Evolutionary conservation across 1,139 yeast genomes (phyloP).

Genomic region (Diutina scorzettiae): DNA sequence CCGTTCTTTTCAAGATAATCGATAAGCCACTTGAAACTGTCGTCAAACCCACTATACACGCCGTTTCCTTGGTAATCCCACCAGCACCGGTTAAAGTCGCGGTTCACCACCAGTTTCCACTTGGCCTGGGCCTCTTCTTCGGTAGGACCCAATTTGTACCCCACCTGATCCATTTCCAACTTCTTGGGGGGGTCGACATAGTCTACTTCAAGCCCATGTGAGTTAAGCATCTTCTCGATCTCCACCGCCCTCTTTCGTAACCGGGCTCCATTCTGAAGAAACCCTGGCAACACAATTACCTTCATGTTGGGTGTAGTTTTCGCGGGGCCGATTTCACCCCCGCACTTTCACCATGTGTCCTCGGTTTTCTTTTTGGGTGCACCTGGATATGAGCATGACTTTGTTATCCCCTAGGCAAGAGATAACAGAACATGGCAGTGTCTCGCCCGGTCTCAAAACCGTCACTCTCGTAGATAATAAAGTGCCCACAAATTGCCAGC

Average conservation of each 20-base stretch:
- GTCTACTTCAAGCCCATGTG: slow-evolving; percentile 26
- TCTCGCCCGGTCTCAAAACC: neutral
- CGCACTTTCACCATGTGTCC: too few species aligned
- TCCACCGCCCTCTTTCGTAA: neutral
- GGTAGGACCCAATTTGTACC: slow-evolving; percentile 17
- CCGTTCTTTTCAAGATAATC: slow-evolving; percentile 55
- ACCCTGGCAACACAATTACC: slow-evolving; percentile 1
- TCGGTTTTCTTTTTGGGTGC: too few species aligned
- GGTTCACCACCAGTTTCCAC: slow-evolving; percentile 10
- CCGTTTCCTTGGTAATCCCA: slow-evolving; percentile 8
- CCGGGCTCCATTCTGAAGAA: slow-evolving; percentile 4
- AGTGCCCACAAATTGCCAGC: too few species aligned
- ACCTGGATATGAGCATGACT: neutral
- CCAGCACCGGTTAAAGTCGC: slow-evolving; percentile 11
- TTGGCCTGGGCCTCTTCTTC: slow-evolving; percentile 13
- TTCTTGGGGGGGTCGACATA: slow-evolving; percentile 26
- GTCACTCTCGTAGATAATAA: too few species aligned
- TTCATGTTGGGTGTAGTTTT: neutral
- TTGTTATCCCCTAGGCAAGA: neutral
- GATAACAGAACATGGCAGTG: neutral
- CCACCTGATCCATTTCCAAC: slow-evolving; percentile 18
- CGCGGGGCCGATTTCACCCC: too few species aligned
- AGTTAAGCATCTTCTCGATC: neutral
- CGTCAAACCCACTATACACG: slow-evolving; percentile 17
- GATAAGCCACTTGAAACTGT: slow-evolving; percentile 29